Evolutionary conservation across 805 yeast species (phyloP), one percentile per base, ranked within the genome.

Genomic region (Candida morakotiae): DNA sequence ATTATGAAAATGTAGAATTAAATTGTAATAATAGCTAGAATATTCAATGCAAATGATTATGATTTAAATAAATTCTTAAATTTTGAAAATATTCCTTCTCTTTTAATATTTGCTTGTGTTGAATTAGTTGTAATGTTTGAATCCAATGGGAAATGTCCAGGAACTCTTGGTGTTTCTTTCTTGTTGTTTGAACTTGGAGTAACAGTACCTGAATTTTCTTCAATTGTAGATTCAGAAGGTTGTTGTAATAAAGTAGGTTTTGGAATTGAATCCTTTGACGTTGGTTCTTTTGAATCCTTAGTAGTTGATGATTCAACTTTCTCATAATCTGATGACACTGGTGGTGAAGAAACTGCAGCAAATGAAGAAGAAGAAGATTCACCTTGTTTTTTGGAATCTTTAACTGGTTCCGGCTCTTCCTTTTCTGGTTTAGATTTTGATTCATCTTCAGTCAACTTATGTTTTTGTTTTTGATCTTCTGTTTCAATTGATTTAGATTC

Each of bases 221-320:
- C 34, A 18, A 39, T 22, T 8, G 44, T 34, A 9, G 44, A 37
- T 24, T 41, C 44, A 11, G 44, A 41, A 19, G 41, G 69, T 64
- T 59, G 82, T 87, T 39, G 77, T 75, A 44, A 74, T 58, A 37
- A 66, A 55, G 62, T 81, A 81, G 42, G 88, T 79, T 36, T 69
- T 64, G 4, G 81, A 81, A 41, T 88, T 28, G 34, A 28, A 9
- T 16, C 22, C 4, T 6, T 21, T 28, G 15, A 5, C 3, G 4
- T 28, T 16, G 31, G n/a, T 77, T 75, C 27, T 9, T 16, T 5
- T 28, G 29, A 14, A 13, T 26, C 17, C 17, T 31, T 38, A 7
- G 35, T 23, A 15, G 30, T 29, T 16, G 31, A 26, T 1, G 38
- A 25, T 17, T 39, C 31, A 22, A 39, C 16, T 15, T 39, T 27